Conservation (phyloP, 2,329 filamentous ascomycete species). For the Colletotrichum plurivorum region DNA sequence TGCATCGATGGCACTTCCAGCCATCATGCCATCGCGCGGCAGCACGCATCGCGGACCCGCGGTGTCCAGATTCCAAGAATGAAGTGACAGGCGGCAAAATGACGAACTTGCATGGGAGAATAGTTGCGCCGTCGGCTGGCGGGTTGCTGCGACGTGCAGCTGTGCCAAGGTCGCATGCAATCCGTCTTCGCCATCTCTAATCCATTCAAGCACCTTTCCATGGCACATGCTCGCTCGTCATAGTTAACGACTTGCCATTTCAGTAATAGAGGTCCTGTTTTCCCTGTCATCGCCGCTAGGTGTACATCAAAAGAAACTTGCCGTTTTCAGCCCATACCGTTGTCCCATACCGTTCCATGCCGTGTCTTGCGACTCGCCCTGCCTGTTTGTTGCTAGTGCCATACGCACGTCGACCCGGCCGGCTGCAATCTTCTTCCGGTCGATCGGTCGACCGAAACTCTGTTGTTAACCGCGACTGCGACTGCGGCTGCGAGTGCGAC, state of each 20-base stretch:
- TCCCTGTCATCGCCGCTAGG: constrained; percentile 28
- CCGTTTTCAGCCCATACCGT: background rate
- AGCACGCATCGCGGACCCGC: background rate
- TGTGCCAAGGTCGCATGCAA: background rate
- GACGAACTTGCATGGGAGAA: background rate
- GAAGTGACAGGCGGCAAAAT: background rate
- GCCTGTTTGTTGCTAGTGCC: too few relatives aligned
- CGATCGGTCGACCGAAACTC: too few relatives aligned
- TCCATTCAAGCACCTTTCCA: background rate
- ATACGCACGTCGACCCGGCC: too few relatives aligned
- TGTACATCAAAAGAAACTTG: constrained; percentile 5
- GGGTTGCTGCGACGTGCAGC: constrained; percentile 6
- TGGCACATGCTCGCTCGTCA: background rate
- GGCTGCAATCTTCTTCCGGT: too few relatives aligned
- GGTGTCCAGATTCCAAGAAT: too few relatives aligned
- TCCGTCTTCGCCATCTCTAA: background rate
- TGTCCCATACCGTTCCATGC: constrained; percentile 20
- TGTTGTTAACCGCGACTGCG: too few relatives aligned
- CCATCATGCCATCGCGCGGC: background rate
- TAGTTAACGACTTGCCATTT: constrained; percentile 27
- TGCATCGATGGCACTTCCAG: background rate
- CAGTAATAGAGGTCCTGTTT: constrained; percentile 24
- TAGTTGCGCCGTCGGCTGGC: constrained; percentile 8
- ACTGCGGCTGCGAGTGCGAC: background rate
- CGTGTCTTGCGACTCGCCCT: background rate